Conservation (phyloP, 73 alveolate species). For the Symbiodinium pilosum region DNA sequence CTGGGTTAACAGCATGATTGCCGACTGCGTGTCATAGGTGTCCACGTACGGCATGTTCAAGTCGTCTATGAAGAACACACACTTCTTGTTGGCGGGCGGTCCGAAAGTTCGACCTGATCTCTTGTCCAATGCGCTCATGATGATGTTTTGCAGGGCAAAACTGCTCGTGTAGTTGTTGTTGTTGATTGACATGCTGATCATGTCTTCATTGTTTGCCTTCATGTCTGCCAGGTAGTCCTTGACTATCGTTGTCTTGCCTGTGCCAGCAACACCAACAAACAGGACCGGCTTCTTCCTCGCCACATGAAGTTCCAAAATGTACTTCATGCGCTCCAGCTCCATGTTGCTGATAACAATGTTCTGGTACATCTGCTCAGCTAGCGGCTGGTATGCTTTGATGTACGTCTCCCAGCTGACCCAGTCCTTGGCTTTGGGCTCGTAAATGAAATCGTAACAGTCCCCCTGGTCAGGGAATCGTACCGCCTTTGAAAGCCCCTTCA, state of each 20-base stretch:
- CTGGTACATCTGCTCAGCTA: slow-evolving; percentile 98
- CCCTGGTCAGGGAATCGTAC: slow-evolving; percentile 99
- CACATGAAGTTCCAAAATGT: slow-evolving; percentile 98
- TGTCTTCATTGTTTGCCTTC: slow-evolving; percentile 96
- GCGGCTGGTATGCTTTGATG: slow-evolving; percentile 98
- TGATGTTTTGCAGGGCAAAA: slow-evolving; percentile 80
- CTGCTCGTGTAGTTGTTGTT: slow-evolving; percentile 89
- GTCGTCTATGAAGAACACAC: slow-evolving; percentile 99
- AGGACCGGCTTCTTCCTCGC: slow-evolving; percentile 98
- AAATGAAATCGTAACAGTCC: slow-evolving; percentile 98
- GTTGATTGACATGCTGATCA: slow-evolving; percentile 92
- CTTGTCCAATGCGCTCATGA: slow-evolving; percentile 82
- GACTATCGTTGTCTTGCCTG: slow-evolving; percentile 99
- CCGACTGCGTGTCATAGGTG: slow-evolving; percentile 99
- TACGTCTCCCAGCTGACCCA: slow-evolving; percentile 99
- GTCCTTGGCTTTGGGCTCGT: slow-evolving; percentile 97
- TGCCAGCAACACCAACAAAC: slow-evolving; percentile 99
- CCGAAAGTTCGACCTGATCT: slow-evolving; percentile 98
- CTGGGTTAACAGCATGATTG: slow-evolving; percentile 99
- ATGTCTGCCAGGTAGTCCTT: slow-evolving; percentile 99
- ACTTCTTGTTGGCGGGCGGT: slow-evolving; percentile 99
- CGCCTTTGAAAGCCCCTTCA: slow-evolving; percentile 97
- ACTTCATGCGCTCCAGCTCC: slow-evolving; percentile 98
- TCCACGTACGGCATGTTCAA: slow-evolving; percentile 99
- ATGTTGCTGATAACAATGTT: slow-evolving; percentile 98